These are phyloP conservation scores for Madurella mycetomatis DNA, from an alignment of 2,329 filamentous ascomycete genomes.

Conservation along the genomic window DNA sequence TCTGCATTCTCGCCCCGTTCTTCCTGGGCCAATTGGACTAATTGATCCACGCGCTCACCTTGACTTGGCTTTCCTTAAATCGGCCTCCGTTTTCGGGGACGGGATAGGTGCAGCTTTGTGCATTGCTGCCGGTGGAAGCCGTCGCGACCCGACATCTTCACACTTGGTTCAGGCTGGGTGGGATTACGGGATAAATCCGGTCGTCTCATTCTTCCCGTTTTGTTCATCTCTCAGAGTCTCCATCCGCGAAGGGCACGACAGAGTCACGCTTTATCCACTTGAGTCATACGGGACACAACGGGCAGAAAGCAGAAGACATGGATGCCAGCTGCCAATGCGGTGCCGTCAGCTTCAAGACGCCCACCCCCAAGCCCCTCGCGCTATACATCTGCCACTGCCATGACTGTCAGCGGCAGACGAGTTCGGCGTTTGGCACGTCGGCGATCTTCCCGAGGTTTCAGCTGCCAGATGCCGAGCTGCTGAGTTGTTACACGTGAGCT, in stretches of 20 bases:
- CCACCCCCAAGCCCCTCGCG: slow-evolving; percentile 54
- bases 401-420: slow-evolving; percentile 61
- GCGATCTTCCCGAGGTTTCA: slow-evolving; percentile 66
- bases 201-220: too few relatives aligned
- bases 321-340: slow-evolving; percentile 63
- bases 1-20: neutral
- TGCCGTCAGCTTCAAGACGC: slow-evolving; percentile 57
- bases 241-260: neutral
- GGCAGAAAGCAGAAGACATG: slow-evolving; percentile 36
- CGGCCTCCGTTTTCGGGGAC: slow-evolving; percentile 12
- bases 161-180: too few relatives aligned
- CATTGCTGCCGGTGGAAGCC: slow-evolving; percentile 9
- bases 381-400: slow-evolving; percentile 69
- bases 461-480: slow-evolving; percentile 44
- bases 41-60: neutral
- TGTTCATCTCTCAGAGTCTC: too few relatives aligned
- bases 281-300: neutral
- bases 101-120: neutral
- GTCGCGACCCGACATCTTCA: slow-evolving; percentile 3
- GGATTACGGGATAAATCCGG: too few relatives aligned
- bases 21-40: neutral
- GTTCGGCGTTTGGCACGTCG: slow-evolving; percentile 63
- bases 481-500: slow-evolving; percentile 55
- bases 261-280: neutral
- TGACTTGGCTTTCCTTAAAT: too few relatives aligned